Conservation (phyloP, 306 rosid species). For the Begonia peltatifolia region DNA sequence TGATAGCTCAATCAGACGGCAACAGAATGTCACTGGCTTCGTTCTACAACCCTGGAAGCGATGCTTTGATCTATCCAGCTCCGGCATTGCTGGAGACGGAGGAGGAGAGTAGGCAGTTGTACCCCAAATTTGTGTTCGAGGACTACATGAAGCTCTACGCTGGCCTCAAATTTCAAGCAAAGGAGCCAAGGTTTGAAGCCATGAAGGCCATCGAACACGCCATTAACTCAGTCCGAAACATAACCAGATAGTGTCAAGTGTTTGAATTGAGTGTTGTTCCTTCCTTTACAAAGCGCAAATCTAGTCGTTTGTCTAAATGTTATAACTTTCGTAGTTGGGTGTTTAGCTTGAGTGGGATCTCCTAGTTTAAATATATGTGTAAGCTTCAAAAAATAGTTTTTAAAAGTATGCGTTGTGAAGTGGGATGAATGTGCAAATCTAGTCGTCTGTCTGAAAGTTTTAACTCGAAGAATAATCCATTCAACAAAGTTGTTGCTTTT, state of each 20-base stretch:
- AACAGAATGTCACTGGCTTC: conserved; percentile 90
- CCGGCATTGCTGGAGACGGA: conserved; percentile 44
- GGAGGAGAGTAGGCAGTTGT: conserved; percentile 25
- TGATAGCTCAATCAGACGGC: conserved; percentile 57
- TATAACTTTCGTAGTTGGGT: no score
- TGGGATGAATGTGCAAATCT: no score
- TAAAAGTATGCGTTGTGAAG: no score
- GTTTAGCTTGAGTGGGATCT: no score
- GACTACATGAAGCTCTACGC: conserved; percentile 93
- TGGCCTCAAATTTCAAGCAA: conserved; percentile 82
- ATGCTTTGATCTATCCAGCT: conserved; percentile 79
- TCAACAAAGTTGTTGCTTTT: no score
- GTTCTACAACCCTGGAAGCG: conserved; percentile 83
- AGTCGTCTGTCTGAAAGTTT: no score
- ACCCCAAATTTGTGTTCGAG: conserved; percentile 83
- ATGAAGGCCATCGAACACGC: conserved; percentile 53
- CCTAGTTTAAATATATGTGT: no score
- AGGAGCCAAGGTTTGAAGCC: conserved; percentile 91
- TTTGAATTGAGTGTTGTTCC: not conserved
- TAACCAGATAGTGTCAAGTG: not conserved
- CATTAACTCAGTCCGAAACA: conserved; percentile 13
- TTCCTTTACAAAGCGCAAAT: not conserved
- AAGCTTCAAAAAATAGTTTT: no score
- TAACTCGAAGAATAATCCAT: no score
- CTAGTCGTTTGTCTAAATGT: no score